Percentiles rank a stretch among this genome's conserved stretches.
Conservation (phyloP, 805 yeast species). For the Schizosaccharomyces osmophilus region DNA sequence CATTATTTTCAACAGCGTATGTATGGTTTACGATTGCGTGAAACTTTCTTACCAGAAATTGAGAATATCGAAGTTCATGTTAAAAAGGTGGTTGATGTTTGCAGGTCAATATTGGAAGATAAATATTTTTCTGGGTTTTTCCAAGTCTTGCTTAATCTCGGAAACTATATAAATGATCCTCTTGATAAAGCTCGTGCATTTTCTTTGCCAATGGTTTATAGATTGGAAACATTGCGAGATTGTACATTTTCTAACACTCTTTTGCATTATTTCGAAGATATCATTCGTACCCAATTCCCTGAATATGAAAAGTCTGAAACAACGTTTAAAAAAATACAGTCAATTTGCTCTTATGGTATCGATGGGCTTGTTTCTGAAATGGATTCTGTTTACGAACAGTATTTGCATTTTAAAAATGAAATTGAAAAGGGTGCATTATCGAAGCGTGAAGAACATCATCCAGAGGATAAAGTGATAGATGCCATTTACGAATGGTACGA, state of each 20-base stretch:
- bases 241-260: constrained; percentile 69
- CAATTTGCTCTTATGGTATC: background rate
- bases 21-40: background rate
- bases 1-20: background rate
- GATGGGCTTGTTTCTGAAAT: background rate
- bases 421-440: constrained; percentile 66
- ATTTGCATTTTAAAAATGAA: constrained; percentile 33
- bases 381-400: background rate
- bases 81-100: background rate
- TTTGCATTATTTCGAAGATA: constrained; percentile 73
- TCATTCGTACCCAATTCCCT: constrained; percentile 65
- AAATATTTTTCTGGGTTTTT: constrained; percentile 44
- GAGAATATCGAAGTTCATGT: background rate
- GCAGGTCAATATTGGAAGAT: background rate
- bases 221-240: constrained; percentile 77
- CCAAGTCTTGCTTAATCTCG: constrained; percentile 69
- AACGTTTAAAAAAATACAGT: background rate
- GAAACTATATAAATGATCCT: constrained; percentile 89
- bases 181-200: constrained; percentile 84
- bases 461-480: constrained; percentile 44
- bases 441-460: constrained; percentile 56
- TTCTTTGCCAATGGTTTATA: constrained; percentile 61
- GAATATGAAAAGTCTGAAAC: constrained; percentile 30
- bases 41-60: background rate
- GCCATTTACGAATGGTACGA: constrained; percentile 44